phyloP scores from a whole-genome alignment of 176 grass and related monocot species.

The Areca catechu region DNA sequence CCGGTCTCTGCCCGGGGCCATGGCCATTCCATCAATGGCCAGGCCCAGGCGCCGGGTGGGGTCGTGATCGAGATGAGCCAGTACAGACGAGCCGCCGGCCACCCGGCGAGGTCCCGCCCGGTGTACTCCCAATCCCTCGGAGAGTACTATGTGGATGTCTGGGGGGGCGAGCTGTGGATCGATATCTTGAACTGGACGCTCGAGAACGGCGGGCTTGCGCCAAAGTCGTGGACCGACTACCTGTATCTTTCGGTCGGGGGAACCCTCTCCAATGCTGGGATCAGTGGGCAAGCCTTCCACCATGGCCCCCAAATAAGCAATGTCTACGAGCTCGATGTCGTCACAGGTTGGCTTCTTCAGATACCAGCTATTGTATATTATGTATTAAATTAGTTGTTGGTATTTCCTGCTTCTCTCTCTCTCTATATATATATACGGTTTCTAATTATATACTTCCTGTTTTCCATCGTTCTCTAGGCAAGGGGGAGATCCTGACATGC shows the following conservation, averaged over 20 bases:
- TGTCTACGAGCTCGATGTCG: conserved; percentile 2
- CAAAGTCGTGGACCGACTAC: conserved; percentile 15
- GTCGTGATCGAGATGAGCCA: conserved; percentile 75
- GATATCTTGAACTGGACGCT: conserved; percentile 12
- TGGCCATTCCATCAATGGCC: conserved; percentile 82
- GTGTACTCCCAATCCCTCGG: conserved; percentile 41
- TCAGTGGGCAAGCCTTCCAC: conserved; percentile 12
- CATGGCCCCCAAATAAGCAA: conserved; percentile 13
- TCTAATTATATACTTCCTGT: background rate
- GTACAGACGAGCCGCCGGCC: conserved; percentile 10
- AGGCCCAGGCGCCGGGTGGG: conserved; percentile 59
- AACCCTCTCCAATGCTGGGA: conserved; percentile 14
- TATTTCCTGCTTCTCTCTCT: no score
- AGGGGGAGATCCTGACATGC: conserved; percentile 8
- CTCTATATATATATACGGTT: no score
- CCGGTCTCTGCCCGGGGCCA: conserved; percentile 63
- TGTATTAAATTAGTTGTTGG: no score
- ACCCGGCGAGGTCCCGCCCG: conserved; percentile 15
- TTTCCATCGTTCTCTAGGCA: background rate
- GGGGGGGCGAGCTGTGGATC: conserved; percentile 12
- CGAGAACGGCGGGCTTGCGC: background rate
- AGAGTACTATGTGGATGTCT: conserved; percentile 25
- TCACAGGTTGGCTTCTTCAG: background rate
- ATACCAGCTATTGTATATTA: no score
- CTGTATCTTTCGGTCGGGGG: conserved; percentile 13